Evolutionary conservation across 139 green algal species (phyloP).

Genomic region (Mesotaenium endlicherianum): DNA sequence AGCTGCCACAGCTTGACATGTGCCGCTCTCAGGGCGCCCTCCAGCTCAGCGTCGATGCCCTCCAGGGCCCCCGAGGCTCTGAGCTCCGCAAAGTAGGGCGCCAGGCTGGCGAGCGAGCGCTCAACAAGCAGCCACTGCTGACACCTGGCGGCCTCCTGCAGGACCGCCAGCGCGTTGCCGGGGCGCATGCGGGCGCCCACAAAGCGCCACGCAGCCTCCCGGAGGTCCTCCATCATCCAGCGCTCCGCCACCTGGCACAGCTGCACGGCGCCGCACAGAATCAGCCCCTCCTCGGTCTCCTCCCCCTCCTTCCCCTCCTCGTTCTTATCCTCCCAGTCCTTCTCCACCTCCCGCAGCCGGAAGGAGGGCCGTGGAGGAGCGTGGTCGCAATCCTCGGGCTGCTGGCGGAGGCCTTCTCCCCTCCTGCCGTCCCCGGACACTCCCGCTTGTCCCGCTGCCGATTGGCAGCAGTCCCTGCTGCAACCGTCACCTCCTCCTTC

Average conservation of each 20-base stretch:
- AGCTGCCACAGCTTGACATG: conserved; percentile 24
- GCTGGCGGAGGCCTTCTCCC: no score
- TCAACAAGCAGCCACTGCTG: neutral
- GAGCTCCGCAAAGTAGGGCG: neutral
- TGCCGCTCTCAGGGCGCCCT: neutral
- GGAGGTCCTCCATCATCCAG: neutral
- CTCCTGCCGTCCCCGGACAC: no score
- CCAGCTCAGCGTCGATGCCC: neutral
- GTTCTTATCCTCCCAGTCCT: no score
- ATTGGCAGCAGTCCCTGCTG: no score
- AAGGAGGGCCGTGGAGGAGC: no score
- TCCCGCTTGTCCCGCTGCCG: no score
- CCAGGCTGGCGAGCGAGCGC: neutral
- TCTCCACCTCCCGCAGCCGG: no score
- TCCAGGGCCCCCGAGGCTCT: neutral
- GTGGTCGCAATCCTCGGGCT: no score
- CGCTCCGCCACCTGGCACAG: neutral
- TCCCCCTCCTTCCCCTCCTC: neutral
- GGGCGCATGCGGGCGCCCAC: neutral
- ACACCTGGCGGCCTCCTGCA: neutral
- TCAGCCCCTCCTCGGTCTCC: neutral
- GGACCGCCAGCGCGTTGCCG: neutral
- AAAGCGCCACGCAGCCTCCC: neutral
- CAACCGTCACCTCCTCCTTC: no score
- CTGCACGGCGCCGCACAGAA: neutral